Evolutionary conservation across 2,329 filamentous ascomycete genomes (phyloP).

Genomic region (Nigrospora osmanthi): DNA sequence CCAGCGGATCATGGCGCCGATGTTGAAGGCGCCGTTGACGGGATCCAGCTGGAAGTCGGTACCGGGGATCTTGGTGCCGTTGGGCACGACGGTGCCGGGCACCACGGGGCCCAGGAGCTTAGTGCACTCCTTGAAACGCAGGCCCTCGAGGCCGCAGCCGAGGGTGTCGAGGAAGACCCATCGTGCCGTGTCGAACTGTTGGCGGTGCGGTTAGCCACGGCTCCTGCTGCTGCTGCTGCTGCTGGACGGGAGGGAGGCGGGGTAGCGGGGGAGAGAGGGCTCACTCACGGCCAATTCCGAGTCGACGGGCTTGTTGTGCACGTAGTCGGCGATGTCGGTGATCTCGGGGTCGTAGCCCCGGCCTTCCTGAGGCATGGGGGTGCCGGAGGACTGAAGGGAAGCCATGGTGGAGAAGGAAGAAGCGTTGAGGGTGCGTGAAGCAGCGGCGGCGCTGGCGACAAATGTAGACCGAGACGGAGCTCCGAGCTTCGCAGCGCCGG

Average conservation of each 20-base stretch:
- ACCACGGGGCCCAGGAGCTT: slow-evolving; percentile 92
- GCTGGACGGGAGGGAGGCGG: slow-evolving; percentile 5
- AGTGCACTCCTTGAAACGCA: slow-evolving; percentile 91
- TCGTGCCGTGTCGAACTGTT: slow-evolving; percentile 86
- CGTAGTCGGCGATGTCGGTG: slow-evolving; percentile 88
- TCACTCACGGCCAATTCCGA: slow-evolving; percentile 83
- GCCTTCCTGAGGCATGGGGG: slow-evolving; percentile 39
- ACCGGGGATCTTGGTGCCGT: slow-evolving; percentile 84
- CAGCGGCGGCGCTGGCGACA: slow-evolving; percentile 23
- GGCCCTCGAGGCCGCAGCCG: slow-evolving; percentile 90
- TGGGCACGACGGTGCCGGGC: slow-evolving; percentile 82
- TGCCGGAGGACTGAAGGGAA: slow-evolving; percentile 38
- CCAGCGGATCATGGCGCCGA: slow-evolving; percentile 98
- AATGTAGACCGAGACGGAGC: slow-evolving; percentile 9
- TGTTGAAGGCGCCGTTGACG: slow-evolving; percentile 95
- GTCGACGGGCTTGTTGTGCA: slow-evolving; percentile 84
- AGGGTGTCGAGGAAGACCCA: slow-evolving; percentile 96
- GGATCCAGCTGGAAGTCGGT: slow-evolving; percentile 93
- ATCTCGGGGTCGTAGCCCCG: slow-evolving; percentile 85
- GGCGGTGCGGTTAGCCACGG: slow-evolving; percentile 17
- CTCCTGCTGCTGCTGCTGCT: slow-evolving; percentile 2
- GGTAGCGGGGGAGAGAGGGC: slow-evolving; percentile 5
- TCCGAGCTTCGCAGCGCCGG: slow-evolving; percentile 16
- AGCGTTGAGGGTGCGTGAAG: slow-evolving; percentile 18
- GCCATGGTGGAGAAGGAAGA: slow-evolving; percentile 41